phyloP scores from a whole-genome alignment of 352 stramenopile species.

The Phytophthora chlamydospora region DNA sequence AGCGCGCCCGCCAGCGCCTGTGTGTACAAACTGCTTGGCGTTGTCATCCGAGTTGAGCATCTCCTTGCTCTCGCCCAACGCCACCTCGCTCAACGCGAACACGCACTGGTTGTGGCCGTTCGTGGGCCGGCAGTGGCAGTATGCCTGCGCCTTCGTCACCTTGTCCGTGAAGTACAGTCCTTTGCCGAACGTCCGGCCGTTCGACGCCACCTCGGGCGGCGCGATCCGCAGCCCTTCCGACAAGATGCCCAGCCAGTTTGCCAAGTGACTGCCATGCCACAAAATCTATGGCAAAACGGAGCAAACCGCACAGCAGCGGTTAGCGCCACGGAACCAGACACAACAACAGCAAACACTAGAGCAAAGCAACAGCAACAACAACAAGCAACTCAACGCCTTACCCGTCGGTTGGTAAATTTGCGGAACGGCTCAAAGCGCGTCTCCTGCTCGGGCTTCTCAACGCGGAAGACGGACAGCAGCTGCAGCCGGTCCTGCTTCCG shows the following conservation, averaged over 20 bases:
- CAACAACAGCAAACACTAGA: constrained; percentile 18
- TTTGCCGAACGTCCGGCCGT: constrained; percentile 83
- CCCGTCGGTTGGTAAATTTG: constrained; percentile 55
- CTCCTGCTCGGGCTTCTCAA: constrained; percentile 58
- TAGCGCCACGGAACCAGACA: constrained; percentile 16
- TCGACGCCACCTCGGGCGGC: constrained; percentile 72
- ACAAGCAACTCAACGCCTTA: constrained; percentile 29
- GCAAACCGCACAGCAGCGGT: constrained; percentile 31
- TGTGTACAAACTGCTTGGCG: constrained; percentile 57
- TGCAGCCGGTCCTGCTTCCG: constrained; percentile 60
- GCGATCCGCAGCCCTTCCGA: constrained; percentile 81
- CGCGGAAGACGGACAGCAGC: constrained; percentile 63
- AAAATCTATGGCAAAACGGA: constrained; percentile 58
- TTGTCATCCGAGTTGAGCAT: constrained; percentile 58
- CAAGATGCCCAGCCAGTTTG: constrained; percentile 88
- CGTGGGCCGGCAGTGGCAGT: constrained; percentile 60
- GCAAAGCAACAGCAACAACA: constrained; percentile 17
- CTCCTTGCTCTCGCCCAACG: constrained; percentile 71
- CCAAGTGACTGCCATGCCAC: constrained; percentile 87
- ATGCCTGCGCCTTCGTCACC: constrained; percentile 73
- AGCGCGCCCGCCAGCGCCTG: constrained; percentile 40
- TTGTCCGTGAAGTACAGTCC: constrained; percentile 91
- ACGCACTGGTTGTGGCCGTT: constrained; percentile 56
- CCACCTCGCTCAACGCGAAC: constrained; percentile 71
- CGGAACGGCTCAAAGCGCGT: constrained; percentile 59